Percentiles rank a stretch among this genome's conserved stretches.
phyloP scores from a whole-genome alignment of 192 early-diverging fungal species.

The Linnemannia hyalina region DNA sequence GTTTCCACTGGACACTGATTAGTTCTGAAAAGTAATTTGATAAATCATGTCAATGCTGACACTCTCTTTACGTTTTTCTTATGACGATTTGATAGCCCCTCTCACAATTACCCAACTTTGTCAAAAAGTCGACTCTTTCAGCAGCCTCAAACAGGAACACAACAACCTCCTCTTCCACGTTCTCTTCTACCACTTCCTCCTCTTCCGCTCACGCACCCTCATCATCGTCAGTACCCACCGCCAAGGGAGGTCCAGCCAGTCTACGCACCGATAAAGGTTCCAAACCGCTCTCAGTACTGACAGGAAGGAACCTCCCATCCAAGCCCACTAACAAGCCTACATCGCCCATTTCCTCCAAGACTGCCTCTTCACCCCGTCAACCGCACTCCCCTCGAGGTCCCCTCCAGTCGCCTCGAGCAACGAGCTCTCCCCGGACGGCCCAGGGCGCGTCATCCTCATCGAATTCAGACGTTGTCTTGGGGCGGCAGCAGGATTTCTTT shows the following conservation, averaged over 20 bases:
- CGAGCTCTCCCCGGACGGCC: neutral
- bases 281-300: neutral
- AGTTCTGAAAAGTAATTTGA: too few species aligned
- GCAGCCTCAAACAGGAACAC: neutral
- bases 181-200: neutral
- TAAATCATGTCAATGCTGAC: too few species aligned
- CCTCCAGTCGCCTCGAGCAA: neutral
- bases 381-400: neutral
- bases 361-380: neutral
- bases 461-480: neutral
- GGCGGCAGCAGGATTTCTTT: neutral
- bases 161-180: neutral
- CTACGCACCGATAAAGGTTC: neutral
- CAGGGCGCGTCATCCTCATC: neutral
- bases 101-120: conserved; percentile 11
- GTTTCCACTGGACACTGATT: too few species aligned
- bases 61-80: too few species aligned
- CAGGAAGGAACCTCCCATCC: neutral
- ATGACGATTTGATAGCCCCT: neutral
- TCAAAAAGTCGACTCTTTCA: neutral
- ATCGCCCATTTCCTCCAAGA: neutral
- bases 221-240: neutral
- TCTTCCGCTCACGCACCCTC: neutral
- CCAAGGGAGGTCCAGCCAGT: neutral
- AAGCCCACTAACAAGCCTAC: neutral